Evolutionary conservation across 805 yeast species (phyloP), one percentile per base, ranked within the genome.

Genomic region (Yarrowia deformans): DNA sequence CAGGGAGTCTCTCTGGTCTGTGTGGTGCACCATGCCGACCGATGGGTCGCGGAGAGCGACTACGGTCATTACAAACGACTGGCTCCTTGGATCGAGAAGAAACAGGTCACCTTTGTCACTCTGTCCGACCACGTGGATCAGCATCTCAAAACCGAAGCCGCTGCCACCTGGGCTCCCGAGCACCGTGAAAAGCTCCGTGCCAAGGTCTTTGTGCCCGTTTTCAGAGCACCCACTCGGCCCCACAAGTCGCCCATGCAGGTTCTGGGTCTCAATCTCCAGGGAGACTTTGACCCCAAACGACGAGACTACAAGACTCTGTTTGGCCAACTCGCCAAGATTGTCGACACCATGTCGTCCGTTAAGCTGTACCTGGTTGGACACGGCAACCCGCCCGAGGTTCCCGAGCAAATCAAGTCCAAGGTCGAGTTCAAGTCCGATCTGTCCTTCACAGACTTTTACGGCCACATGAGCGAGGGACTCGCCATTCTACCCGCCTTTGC

Each of bases 401-500:
- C 68, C 6, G 68, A 46, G 18, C 19, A 19, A 16, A 48, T 48
- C 56, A 49, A 48, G 37, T 14, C 37, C 40, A 39, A 48, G 48
- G 68, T 63, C 23, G 46, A 63, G 29, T 48, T 63, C 56, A 37
- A 18, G 45, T 39, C 35, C 3, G 68, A 63, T 6, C 56, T 63
- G 18, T 49, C 68, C 10, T 63, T 63, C 39, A 48, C 68, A 14
- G 56, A 63, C 45, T 63, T 48, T 48, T 63, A 63, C 45, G 68
- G 46, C 14, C 68, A 63, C 37, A 48, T 63, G 68, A 48, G 56
- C 29, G 56, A 49, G 29, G 55, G 56, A 8, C 37, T 63, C 1
- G 68, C 68, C 37, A 37, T 63, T n/a, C 39, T 63, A 12, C 68
- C 68, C 6, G 68, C 68, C 32, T 63, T 63, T 37, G 68, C 68